A percentile compares a stretch with the other conserved stretches of the same genome.
phyloP scores from a whole-genome alignment of 345 rosid species.

The Mangifera indica region DNA sequence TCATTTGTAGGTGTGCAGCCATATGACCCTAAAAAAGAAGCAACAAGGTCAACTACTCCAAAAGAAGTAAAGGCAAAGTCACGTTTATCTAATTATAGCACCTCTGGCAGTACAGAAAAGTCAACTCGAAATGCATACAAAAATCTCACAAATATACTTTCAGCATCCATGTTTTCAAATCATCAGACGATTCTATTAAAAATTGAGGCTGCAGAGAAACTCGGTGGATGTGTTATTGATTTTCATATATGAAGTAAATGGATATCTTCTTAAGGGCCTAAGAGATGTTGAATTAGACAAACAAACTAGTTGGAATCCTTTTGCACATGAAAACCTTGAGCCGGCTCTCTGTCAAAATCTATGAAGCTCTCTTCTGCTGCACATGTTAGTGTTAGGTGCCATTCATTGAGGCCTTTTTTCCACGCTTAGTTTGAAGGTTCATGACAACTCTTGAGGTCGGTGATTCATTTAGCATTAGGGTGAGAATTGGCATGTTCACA shows the following conservation, averaged over 20 bases:
- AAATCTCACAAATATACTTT: conserved; percentile 35
- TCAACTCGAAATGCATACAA: conserved; percentile 31
- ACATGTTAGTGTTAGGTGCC: neutral
- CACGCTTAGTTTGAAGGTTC: neutral
- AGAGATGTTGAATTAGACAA: conserved; percentile 6
- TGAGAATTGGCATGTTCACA: neutral
- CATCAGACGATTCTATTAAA: conserved; percentile 31
- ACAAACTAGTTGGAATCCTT: conserved; percentile 2
- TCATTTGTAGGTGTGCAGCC: conserved; percentile 26
- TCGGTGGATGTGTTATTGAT: conserved; percentile 46
- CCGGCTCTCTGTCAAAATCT: conserved; percentile 1
- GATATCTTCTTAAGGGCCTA: neutral
- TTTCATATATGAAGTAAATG: conserved; percentile 49
- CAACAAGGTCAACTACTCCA: conserved; percentile 14
- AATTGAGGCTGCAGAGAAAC: conserved; percentile 52
- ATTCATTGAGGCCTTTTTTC: neutral
- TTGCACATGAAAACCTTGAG: conserved; percentile 2
- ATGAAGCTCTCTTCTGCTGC: neutral
- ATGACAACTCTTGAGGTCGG: neutral
- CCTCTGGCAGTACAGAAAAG: conserved; percentile 6
- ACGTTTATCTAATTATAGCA: conserved; percentile 16
- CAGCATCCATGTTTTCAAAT: conserved; percentile 26
- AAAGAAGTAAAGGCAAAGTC: conserved; percentile 18
- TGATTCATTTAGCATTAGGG: neutral
- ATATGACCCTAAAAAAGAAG: conserved; percentile 11